A percentile compares a stretch with the other conserved stretches of the same genome.
These are phyloP conservation scores for Corymbia citriodora DNA, from an alignment of 441 rosid species.

Conservation along the genomic window DNA sequence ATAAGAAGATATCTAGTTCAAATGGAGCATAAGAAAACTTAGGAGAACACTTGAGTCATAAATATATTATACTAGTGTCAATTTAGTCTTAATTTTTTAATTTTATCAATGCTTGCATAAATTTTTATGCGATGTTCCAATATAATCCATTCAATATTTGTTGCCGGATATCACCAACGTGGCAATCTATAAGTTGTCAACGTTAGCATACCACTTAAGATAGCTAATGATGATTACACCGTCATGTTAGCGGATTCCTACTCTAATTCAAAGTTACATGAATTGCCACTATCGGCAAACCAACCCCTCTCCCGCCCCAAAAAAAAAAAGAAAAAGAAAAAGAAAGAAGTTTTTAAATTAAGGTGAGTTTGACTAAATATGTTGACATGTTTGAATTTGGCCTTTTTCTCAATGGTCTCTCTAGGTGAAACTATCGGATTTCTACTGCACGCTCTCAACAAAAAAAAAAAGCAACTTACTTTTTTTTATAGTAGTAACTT, in stretches of 20 bases:
- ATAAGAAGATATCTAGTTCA: not conserved
- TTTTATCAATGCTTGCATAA: not conserved
- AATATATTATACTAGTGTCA: accelerated
- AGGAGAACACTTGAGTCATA: not conserved
- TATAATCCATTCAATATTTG: not conserved
- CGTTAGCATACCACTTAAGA: not conserved
- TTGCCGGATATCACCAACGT: accelerated
- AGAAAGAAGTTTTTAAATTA: too few relatives aligned
- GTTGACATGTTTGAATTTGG: too few relatives aligned
- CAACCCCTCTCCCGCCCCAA: too few relatives aligned
- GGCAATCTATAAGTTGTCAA: not conserved
- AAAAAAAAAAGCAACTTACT: not conserved
- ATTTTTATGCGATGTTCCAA: not conserved
- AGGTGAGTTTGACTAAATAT: too few relatives aligned
- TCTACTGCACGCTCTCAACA: too few relatives aligned
- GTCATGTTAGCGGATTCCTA: not conserved
- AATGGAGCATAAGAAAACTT: not conserved
- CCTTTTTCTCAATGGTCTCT: too few relatives aligned
- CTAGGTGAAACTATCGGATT: too few relatives aligned
- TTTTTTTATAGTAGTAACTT: not conserved
- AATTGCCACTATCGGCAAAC: too few relatives aligned
- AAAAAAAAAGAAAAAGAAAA: too few relatives aligned
- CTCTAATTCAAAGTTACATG: not conserved
- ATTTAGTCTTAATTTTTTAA: not conserved
- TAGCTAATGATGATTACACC: accelerated